Evolutionary conservation across 805 yeast genomes (phyloP).

Genomic region (Kuraishia capsulata): DNA sequence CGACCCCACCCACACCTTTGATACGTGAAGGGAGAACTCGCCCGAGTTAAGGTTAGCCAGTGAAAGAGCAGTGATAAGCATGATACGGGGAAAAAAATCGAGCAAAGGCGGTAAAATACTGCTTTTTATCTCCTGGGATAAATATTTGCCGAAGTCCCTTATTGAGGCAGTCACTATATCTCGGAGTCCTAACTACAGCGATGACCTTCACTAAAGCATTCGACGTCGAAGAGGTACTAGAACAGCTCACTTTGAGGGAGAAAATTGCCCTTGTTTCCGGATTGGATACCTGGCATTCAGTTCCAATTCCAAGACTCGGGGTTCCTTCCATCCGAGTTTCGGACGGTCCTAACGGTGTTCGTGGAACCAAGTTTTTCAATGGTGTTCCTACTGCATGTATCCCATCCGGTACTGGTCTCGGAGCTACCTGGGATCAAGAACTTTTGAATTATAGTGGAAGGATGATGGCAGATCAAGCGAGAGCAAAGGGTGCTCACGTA

Average conservation of each 20-base stretch:
- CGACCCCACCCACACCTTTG: too few relatives aligned
- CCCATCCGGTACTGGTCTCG: constrained; percentile 38
- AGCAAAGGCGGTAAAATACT: too few relatives aligned
- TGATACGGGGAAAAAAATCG: too few relatives aligned
- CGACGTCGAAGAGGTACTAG: neutral
- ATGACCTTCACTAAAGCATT: too few relatives aligned
- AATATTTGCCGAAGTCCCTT: too few relatives aligned
- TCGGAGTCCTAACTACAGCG: too few relatives aligned
- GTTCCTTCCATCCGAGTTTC: constrained; percentile 25
- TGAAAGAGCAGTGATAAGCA: too few relatives aligned
- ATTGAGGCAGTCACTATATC: too few relatives aligned
- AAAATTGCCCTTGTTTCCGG: neutral
- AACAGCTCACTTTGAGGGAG: neutral
- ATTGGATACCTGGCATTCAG: neutral
- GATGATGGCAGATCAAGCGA: constrained; percentile 34
- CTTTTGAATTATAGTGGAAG: constrained; percentile 28
- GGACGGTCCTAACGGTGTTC: constrained; percentile 41
- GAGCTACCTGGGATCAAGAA: constrained; percentile 32
- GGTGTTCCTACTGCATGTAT: constrained; percentile 33
- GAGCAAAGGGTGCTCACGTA: constrained; percentile 30
- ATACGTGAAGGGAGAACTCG: too few relatives aligned
- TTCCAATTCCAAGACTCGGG: constrained; percentile 18
- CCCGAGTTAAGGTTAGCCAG: too few relatives aligned
- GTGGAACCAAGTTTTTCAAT: constrained; percentile 33
- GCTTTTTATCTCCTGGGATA: too few relatives aligned